Evolutionary conservation across 176 grass and related monocot genomes (phyloP).

Genomic region (Rhynchospora pubera): DNA sequence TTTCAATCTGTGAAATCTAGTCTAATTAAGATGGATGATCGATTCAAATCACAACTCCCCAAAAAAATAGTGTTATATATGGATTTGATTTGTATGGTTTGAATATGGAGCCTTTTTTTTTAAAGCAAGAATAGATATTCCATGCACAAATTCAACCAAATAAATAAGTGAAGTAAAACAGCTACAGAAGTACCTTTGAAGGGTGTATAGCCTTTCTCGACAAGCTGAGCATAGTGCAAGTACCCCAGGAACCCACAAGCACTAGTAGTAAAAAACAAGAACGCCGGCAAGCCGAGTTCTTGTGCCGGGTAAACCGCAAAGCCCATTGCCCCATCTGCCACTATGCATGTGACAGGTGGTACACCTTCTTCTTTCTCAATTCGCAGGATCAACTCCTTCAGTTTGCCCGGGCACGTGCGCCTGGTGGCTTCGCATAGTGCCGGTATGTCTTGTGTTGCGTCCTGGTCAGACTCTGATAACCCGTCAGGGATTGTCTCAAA

Average conservation of each 20-base stretch:
- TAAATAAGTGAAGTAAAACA: neutral
- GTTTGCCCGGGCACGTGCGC: constrained; percentile 18
- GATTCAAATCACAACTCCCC: no score
- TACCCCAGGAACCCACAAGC: constrained; percentile 40
- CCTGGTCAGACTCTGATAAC: constrained; percentile 25
- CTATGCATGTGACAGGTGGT: constrained; percentile 39
- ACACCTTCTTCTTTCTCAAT: neutral
- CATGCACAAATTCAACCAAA: neutral
- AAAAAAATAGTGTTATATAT: no score
- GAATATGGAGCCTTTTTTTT: no score
- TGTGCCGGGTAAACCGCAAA: constrained; percentile 35
- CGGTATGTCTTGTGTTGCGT: constrained; percentile 60
- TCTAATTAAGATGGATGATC: no score
- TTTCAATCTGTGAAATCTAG: no score
- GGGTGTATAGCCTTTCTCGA: constrained; percentile 38
- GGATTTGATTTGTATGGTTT: no score
- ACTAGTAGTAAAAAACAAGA: constrained; percentile 47
- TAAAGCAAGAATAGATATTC: no score
- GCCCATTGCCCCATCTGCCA: constrained; percentile 48
- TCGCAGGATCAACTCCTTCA: constrained; percentile 25
- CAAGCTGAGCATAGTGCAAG: constrained; percentile 46
- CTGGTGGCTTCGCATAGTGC: constrained; percentile 44
- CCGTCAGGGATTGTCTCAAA: constrained; percentile 62
- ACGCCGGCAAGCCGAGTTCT: constrained; percentile 34
- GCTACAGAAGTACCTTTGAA: constrained; percentile 32